phyloP scores from a whole-genome alignment of 1,284 basidiomycete genomes.

The Wolfiporia cocos region DNA sequence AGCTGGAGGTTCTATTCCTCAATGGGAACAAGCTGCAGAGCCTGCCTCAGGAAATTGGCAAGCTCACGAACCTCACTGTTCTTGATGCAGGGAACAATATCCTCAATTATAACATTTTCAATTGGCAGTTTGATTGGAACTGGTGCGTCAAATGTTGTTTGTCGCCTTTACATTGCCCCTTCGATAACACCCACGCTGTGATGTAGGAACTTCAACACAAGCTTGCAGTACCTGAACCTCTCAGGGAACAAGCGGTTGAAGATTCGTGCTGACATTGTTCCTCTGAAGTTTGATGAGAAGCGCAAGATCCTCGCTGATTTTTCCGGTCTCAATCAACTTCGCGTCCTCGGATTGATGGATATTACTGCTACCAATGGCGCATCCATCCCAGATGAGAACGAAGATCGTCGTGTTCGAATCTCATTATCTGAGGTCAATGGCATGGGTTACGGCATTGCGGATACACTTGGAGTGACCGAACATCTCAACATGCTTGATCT shows the following conservation, averaged over 20 bases:
- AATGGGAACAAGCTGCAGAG: conserved; percentile 96
- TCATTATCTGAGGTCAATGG: conserved; percentile 87
- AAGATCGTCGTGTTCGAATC: conserved; percentile 89
- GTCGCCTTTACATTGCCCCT: too few species aligned
- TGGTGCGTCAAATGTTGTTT: conserved; percentile 74
- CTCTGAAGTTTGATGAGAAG: conserved; percentile 20
- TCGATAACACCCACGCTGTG: conserved; percentile 5
- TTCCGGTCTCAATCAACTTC: conserved; percentile 75
- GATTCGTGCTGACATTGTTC: conserved; percentile 60
- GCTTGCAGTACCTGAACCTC: conserved; percentile 85
- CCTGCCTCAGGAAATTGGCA: conserved; percentile 85
- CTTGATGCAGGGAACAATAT: conserved; percentile 94
- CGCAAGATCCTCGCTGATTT: conserved; percentile 75
- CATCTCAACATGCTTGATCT: conserved; percentile 90
- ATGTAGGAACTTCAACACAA: conserved; percentile 91
- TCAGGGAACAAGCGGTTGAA: conserved; percentile 88
- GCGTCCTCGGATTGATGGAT: conserved; percentile 95
- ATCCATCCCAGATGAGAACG: conserved; percentile 86
- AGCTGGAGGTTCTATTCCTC: conserved; percentile 74
- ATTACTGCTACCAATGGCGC: conserved; percentile 82
- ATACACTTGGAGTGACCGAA: conserved; percentile 81
- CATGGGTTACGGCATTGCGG: conserved; percentile 97
- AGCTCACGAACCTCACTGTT: conserved; percentile 74
- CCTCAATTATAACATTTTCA: conserved; percentile 97
- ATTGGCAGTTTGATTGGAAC: conserved; percentile 99